These are phyloP conservation scores for Aspergillus sp. DNA, from an alignment of 2,329 filamentous ascomycete genomes.

Conservation along the genomic window DNA sequence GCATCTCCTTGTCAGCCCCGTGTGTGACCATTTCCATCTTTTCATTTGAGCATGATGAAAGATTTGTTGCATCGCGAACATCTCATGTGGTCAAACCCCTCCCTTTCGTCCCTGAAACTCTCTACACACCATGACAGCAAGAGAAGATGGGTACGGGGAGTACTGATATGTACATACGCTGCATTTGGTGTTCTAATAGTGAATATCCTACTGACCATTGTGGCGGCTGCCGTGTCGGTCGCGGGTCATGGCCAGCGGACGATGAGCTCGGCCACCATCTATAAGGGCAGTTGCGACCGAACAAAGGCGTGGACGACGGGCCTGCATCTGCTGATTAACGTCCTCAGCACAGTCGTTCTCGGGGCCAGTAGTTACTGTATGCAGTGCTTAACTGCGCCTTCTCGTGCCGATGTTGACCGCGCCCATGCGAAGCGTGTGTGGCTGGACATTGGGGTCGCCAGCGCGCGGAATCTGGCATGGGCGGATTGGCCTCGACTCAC, in stretches of 20 bases:
- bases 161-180: background rate
- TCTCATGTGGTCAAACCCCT: no score
- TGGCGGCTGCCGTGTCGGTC: background rate
- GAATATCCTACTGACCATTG: background rate
- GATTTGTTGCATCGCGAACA: background rate
- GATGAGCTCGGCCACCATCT: background rate
- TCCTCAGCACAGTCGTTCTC: constrained; percentile 49
- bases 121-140: background rate
- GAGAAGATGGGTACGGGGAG: constrained; percentile 3
- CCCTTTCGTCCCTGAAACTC: background rate
- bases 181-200: background rate
- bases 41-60: background rate
- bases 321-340: constrained; percentile 54
- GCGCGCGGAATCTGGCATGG: constrained; percentile 28
- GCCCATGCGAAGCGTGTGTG: constrained; percentile 47
- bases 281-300: background rate
- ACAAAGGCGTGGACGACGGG: constrained; percentile 12
- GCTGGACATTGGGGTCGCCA: constrained; percentile 50
- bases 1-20: no score
- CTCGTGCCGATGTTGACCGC: constrained; percentile 50
- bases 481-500: constrained; percentile 33
- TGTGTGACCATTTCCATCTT: no score
- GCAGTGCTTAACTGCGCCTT: constrained; percentile 56
- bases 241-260: background rate
- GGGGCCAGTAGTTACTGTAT: constrained; percentile 55